Evolutionary conservation across 2,329 filamentous ascomycete species (phyloP).

Genomic region (Nemania sp.): DNA sequence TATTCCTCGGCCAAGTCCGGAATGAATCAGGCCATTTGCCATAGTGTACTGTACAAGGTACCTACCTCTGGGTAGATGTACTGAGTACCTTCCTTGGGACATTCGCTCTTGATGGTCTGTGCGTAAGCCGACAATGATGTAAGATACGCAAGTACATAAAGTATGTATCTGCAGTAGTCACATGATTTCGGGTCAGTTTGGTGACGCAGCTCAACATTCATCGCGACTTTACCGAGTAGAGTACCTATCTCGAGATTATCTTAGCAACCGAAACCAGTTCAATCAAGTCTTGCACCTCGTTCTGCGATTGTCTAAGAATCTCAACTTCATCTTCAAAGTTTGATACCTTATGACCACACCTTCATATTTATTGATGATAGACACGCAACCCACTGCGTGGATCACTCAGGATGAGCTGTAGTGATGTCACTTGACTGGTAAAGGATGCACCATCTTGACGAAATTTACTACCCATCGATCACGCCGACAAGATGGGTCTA

Average conservation of each 20-base stretch:
- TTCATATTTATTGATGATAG: conserved; percentile 10
- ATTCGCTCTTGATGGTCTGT: conserved; percentile 16
- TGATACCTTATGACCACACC: not conserved
- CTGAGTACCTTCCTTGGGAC: too few species aligned
- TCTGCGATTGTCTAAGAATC: not conserved
- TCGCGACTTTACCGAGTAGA: conserved; percentile 27
- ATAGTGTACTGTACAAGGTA: not conserved
- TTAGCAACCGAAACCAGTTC: not conserved
- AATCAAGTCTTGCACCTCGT: not conserved
- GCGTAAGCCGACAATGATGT: too few species aligned
- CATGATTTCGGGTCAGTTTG: conserved; percentile 39
- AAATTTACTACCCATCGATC: not conserved
- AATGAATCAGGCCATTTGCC: conserved; percentile 17
- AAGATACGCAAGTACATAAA: too few species aligned
- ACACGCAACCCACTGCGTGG: not conserved
- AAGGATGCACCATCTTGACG: conserved; percentile 13
- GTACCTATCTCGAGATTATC: not conserved
- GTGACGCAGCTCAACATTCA: conserved; percentile 27
- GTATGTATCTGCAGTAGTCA: conserved; percentile 24
- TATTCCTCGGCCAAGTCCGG: conserved; percentile 33
- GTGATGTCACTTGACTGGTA: conserved; percentile 10
- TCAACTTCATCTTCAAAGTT: too few species aligned
- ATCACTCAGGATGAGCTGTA: conserved; percentile 18
- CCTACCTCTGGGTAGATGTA: not conserved
- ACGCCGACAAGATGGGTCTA: conserved; percentile 62